Evolutionary conservation across 2,329 filamentous ascomycete genomes (phyloP).

Genomic region (Lizonia empirigonia): DNA sequence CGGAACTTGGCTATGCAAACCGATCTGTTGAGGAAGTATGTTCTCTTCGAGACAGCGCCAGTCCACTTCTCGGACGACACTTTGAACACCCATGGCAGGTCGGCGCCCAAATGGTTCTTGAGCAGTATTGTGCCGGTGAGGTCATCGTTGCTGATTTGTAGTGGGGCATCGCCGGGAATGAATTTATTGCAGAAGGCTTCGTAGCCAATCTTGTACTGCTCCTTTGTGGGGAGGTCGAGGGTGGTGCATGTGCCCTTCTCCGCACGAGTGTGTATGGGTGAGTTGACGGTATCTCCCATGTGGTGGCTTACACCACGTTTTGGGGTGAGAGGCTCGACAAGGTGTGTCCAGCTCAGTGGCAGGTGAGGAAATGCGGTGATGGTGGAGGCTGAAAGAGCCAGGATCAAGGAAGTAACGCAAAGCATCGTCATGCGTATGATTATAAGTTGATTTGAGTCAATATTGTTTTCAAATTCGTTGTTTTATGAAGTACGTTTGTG

Average conservation of each 20-base stretch:
- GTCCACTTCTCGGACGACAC: background rate
- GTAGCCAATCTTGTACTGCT: background rate
- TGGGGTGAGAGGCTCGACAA: background rate
- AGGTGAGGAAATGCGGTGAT: background rate
- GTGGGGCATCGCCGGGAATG: background rate
- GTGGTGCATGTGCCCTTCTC: background rate
- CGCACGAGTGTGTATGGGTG: background rate
- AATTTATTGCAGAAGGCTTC: constrained; percentile 1
- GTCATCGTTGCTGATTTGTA: too few relatives aligned
- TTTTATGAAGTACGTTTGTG: too few relatives aligned
- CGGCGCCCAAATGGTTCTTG: background rate
- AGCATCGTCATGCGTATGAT: too few relatives aligned
- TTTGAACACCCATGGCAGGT: background rate
- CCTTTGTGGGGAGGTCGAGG: constrained; percentile 3
- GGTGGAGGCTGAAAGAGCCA: background rate
- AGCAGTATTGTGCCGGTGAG: background rate
- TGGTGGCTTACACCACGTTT: too few relatives aligned
- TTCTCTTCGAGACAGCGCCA: too few relatives aligned
- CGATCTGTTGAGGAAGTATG: background rate
- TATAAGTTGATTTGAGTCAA: too few relatives aligned
- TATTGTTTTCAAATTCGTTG: too few relatives aligned
- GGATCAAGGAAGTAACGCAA: background rate
- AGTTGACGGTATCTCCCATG: too few relatives aligned
- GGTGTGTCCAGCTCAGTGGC: background rate
- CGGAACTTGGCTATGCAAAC: background rate